Evolutionary conservation across 495 filamentous ascomycete species (phyloP), one percentile per base, ranked within the genome.

Genomic region (Xylaria curta): DNA sequence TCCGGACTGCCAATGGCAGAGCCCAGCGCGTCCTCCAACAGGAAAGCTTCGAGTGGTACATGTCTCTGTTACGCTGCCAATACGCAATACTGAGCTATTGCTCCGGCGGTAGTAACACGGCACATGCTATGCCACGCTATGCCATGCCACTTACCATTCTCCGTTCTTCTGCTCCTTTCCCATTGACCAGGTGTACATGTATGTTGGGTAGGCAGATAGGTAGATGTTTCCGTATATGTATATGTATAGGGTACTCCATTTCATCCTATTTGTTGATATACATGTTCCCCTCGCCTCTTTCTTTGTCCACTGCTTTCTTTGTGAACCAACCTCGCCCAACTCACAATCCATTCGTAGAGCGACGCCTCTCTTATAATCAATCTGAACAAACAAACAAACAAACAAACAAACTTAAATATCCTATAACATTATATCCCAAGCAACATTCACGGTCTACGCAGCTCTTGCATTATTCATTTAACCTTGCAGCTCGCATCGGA

Each of bases 31-130:
- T 36, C 10, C 58, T 38, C 33, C 58, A 21, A 38, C 17, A 38
- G 31, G 15, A 5, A 60, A 60, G 26, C 49, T 53, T 36, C 8
- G 31, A 60, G 24, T 21, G 7, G 24, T 38, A 17, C 58, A 21
- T 54, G 49, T 33, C 64, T 46, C 8, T 10, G 46, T 38, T 38
- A 49, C 31, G 40, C 40, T 46, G 21, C 31, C n/a, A 28, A 56
- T 56, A 42, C 65, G 53, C 65, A 67, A 38, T 53, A 5, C 65
- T 67, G 65, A 67, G 65, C 33, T 56, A 38, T 54, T 67, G 65
- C 65, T 67, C 64, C 65, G 65, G 36, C 26, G 49, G 31, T 21
- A 38, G 19, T 19, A 38, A 38, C 28, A 26, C 28, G 24, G 53
- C 21, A 28, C 24, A 24, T 56, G 53, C 53, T 56, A 17, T 56